Evolutionary conservation across 169 alveolate genomes (phyloP).

Genomic region (Plasmodium coatneyi): DNA sequence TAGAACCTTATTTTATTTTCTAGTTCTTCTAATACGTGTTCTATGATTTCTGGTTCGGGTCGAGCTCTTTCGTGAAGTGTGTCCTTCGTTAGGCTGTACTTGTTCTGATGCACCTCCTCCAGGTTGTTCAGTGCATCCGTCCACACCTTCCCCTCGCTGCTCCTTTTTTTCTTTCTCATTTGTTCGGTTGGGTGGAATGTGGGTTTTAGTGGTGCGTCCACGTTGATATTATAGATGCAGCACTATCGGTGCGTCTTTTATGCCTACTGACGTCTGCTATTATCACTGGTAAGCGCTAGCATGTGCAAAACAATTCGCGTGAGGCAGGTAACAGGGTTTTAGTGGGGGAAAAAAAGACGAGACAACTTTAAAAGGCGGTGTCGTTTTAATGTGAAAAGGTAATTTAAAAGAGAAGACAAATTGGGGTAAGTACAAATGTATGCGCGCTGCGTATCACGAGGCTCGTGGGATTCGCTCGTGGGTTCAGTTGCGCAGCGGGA

Average conservation of each 20-base stretch:
- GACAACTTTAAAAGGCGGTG: not conserved
- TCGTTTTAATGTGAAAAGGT: not conserved
- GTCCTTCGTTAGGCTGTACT: conserved; percentile 76
- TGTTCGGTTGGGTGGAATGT: not conserved
- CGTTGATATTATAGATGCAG: not conserved
- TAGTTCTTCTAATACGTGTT: conserved; percentile 86
- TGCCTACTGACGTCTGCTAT: not conserved
- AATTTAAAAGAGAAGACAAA: not conserved
- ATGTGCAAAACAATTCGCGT: not conserved
- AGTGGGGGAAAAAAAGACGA: not conserved
- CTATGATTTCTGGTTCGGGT: conserved; percentile 87
- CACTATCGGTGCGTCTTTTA: not conserved
- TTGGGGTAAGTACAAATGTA: not conserved
- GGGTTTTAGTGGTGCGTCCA: not conserved
- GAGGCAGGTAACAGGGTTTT: not conserved
- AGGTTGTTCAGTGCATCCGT: conserved; percentile 12
- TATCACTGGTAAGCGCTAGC: not conserved
- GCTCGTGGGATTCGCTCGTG: not conserved
- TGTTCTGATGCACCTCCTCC: conserved; percentile 4
- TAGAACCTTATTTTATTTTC: conserved; percentile 87
- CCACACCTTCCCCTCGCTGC: conserved; percentile 31
- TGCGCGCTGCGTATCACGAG: not conserved
- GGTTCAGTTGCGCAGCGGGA: not conserved
- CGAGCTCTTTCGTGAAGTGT: conserved; percentile 77
- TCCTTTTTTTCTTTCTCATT: conserved; percentile 52